phyloP scores from a whole-genome alignment of 352 stramenopile species.

The Pythium sukuiense region DNA sequence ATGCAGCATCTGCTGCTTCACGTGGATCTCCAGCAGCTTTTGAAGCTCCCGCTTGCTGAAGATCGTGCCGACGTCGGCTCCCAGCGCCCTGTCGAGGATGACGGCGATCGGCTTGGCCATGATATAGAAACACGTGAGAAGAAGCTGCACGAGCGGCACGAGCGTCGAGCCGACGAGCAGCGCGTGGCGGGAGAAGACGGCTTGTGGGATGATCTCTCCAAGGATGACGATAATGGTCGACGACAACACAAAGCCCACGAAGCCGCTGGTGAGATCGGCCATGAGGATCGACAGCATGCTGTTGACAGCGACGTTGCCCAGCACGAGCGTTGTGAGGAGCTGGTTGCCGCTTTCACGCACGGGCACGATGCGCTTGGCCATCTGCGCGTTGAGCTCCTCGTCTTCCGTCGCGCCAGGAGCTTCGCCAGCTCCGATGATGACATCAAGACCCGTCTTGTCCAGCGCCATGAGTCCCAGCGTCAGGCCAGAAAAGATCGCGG shows the following conservation, averaged over 20 bases:
- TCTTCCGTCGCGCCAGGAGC: slow-evolving; percentile 65
- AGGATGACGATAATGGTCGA: slow-evolving; percentile 96
- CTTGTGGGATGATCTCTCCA: slow-evolving; percentile 92
- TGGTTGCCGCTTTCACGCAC: slow-evolving; percentile 95
- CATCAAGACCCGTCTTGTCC: slow-evolving; percentile 96
- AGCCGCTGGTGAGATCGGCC: slow-evolving; percentile 85
- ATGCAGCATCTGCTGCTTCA: slow-evolving; percentile 90
- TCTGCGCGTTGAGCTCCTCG: slow-evolving; percentile 49
- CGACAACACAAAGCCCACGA: slow-evolving; percentile 94
- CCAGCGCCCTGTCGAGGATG: slow-evolving; percentile 91
- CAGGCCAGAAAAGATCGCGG: slow-evolving; percentile 93
- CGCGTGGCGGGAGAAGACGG: slow-evolving; percentile 93
- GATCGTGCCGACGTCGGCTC: slow-evolving; percentile 94
- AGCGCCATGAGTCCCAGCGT: slow-evolving; percentile 97
- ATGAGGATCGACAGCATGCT: slow-evolving; percentile 97
- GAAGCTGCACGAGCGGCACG: slow-evolving; percentile 91
- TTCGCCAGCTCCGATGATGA: slow-evolving; percentile 91
- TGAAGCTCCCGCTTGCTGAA: slow-evolving; percentile 93
- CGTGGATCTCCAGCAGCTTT: slow-evolving; percentile 97
- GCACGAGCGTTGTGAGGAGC: slow-evolving; percentile 96
- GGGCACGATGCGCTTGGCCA: slow-evolving; percentile 75
- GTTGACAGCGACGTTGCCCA: slow-evolving; percentile 98
- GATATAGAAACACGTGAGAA: slow-evolving; percentile 91
- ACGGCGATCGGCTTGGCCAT: slow-evolving; percentile 90
- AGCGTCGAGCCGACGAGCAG: slow-evolving; percentile 66